These are phyloP conservation scores for Cichorium intybus DNA, from an alignment of 140 eudicot species.

Conservation along the genomic window DNA sequence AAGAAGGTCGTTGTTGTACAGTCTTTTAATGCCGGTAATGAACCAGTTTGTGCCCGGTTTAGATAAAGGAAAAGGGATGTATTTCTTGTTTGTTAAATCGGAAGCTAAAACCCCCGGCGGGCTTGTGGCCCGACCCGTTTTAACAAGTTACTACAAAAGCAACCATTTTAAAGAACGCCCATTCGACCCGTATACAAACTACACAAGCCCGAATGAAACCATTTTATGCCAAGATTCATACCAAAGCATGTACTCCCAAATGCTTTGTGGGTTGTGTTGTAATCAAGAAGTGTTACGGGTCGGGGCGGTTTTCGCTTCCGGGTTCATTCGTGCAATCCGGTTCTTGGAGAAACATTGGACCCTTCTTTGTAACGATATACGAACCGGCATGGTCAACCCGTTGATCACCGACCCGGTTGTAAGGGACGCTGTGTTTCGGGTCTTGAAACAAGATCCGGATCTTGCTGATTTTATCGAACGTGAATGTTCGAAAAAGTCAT, in stretches of 20 bases:
- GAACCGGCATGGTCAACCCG: conserved; percentile 59
- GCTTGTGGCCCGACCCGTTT: conserved; percentile 83
- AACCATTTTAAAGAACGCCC: conserved; percentile 77
- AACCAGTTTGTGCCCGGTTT: conserved; percentile 81
- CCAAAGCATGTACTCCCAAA: conserved; percentile 96
- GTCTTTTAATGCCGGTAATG: conserved; percentile 95
- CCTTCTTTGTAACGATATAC: conserved; percentile 57
- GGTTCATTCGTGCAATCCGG: conserved; percentile 96
- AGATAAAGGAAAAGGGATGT: conserved; percentile 96
- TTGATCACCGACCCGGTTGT: conserved; percentile 64
- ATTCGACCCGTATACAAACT: conserved; percentile 90
- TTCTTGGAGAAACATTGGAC: conserved; percentile 86
- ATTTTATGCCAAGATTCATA: conserved; percentile 88
- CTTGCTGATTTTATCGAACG: conserved; percentile 68
- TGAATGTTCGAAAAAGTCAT: conserved; percentile 62
- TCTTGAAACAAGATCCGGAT: conserved; percentile 62
- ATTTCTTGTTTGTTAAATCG: conserved; percentile 77
- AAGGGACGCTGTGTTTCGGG: conserved; percentile 47
- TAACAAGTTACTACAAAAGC: conserved; percentile 92
- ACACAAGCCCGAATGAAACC: conserved; percentile 92
- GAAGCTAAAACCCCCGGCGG: conserved; percentile 95
- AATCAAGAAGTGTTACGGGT: conserved; percentile 80
- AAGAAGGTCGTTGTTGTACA: conserved; percentile 64
- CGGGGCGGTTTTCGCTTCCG: conserved; percentile 97
- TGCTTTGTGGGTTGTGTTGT: conserved; percentile 86